These are phyloP conservation scores for Cetradonia linearis DNA, from an alignment of 495 filamentous ascomycete genomes.

Conservation along the genomic window DNA sequence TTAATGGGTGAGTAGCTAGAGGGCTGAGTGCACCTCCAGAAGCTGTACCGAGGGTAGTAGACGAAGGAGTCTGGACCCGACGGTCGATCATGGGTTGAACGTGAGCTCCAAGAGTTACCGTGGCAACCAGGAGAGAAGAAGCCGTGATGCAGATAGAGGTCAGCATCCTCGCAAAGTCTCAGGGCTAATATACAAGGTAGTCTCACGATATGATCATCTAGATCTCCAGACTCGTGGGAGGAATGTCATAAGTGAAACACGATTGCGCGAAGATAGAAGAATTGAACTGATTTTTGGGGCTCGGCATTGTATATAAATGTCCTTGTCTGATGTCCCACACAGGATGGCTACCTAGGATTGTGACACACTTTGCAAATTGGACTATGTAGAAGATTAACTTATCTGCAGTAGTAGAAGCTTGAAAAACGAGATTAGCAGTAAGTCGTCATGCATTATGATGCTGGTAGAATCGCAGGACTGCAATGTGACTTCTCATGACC, in stretches of 20 bases:
- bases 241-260: background rate
- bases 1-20: conserved; percentile 3
- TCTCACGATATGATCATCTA: background rate
- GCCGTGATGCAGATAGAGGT: background rate
- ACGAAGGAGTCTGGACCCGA: background rate
- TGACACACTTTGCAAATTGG: background rate
- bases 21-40: conserved; percentile 13
- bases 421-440: background rate
- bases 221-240: background rate
- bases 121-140: background rate
- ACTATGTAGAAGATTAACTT: background rate
- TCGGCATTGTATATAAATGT: background rate
- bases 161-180: background rate
- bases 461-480: background rate
- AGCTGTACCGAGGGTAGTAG: conserved; percentile 12
- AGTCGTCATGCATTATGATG: background rate
- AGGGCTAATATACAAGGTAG: background rate
- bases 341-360: background rate
- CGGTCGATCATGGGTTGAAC: background rate
- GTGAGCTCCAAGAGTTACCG: background rate
- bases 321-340: background rate
- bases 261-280: background rate
- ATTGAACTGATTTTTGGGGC: background rate
- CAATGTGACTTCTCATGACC: background rate
- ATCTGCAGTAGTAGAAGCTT: background rate